Conservation (phyloP, 2,329 filamentous ascomycete species). For the Diaporthe velutina region DNA sequence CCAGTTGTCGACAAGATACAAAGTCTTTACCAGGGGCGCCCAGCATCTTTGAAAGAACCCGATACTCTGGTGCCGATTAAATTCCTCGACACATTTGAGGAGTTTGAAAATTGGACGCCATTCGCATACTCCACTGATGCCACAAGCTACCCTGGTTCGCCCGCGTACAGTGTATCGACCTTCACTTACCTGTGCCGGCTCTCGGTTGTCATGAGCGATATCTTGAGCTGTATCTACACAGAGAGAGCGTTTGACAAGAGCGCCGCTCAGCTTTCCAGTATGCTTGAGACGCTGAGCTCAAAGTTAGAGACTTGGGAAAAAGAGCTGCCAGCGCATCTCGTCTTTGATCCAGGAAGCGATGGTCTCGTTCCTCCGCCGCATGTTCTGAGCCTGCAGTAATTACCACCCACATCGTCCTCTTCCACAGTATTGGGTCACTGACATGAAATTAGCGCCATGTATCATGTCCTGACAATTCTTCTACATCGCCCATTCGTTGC, state of each 20-base stretch:
- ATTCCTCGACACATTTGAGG: neutral
- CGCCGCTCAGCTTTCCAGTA: neutral
- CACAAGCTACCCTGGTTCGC: conserved; percentile 8
- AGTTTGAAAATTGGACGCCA: conserved; percentile 7
- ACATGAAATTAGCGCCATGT: conserved; percentile 48
- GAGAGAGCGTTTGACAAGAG: neutral
- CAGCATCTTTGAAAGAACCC: neutral
- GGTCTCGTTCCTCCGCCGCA: neutral
- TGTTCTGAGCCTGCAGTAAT: neutral
- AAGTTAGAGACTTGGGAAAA: neutral
- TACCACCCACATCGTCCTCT: neutral
- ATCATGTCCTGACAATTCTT: conserved; percentile 57
- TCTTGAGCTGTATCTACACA: conserved; percentile 11
- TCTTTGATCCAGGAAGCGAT: neutral
- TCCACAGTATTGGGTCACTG: neutral
- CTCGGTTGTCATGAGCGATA: conserved; percentile 21
- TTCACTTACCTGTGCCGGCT: conserved; percentile 34
- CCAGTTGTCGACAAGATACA: neutral
- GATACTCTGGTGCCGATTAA: neutral
- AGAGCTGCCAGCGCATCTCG: neutral
- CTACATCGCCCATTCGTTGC: conserved; percentile 57
- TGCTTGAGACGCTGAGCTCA: neutral
- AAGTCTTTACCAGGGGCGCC: neutral
- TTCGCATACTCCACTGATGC: neutral
- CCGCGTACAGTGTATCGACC: conserved; percentile 13